Evolutionary conservation across 345 rosid species (phyloP).

Genomic region (Sisymbrium altissimum): DNA sequence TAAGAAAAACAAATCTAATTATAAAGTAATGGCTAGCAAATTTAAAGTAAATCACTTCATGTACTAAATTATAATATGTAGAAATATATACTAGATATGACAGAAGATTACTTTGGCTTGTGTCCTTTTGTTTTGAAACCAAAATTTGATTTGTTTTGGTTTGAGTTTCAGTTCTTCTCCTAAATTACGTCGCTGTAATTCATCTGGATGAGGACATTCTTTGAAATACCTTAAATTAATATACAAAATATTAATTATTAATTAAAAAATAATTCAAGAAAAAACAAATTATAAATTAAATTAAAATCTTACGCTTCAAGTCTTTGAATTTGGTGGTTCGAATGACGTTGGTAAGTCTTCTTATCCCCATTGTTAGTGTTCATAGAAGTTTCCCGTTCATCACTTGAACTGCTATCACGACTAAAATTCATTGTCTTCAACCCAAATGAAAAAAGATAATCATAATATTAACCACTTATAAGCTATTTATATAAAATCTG

Average conservation of each 20-base stretch:
- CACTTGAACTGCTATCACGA: slow-evolving; percentile 39
- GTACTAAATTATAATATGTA: not conserved
- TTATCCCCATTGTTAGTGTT: slow-evolving; percentile 21
- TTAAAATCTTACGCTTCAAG: slow-evolving; percentile 56
- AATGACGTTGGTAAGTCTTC: slow-evolving; percentile 49
- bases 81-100: not conserved
- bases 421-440: not conserved
- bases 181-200: slow-evolving; percentile 49
- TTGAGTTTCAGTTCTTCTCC: slow-evolving; percentile 52
- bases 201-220: slow-evolving; percentile 76
- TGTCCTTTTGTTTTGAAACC: slow-evolving; percentile 87
- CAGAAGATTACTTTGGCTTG: slow-evolving; percentile 49
- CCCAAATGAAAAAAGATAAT: not conserved
- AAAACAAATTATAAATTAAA: not conserved
- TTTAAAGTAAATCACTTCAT: not conserved
- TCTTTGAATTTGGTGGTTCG: slow-evolving; percentile 40
- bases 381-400: slow-evolving; percentile 36
- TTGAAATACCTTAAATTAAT: slow-evolving; percentile 53
- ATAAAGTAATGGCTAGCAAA: not conserved
- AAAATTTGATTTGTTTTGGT: slow-evolving; percentile 66
- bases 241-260: not conserved
- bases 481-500: slow-evolving; percentile 6
- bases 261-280: not conserved
- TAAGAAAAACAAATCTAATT: not conserved
- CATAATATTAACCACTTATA: not conserved